Percentiles rank a stretch among this genome's conserved stretches.
phyloP scores from a whole-genome alignment of 371 early-diverging fungal genomes.

The Mucor velutinosus region DNA sequence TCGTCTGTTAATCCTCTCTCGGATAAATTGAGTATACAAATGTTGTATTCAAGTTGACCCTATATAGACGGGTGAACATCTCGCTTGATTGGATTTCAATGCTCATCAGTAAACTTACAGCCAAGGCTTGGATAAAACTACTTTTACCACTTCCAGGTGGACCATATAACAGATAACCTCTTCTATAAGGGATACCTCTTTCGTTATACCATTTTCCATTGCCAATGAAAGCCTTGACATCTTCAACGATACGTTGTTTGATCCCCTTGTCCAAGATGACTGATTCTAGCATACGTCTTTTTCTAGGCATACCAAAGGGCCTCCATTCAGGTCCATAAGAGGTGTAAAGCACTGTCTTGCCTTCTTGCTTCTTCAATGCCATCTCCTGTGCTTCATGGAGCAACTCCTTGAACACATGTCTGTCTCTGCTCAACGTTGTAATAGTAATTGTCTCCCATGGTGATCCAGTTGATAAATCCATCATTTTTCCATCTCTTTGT shows the following conservation, averaged over 20 bases:
- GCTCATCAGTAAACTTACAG: constrained; percentile 41
- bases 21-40: constrained; percentile 93
- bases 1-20: constrained; percentile 97
- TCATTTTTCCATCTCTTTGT: constrained; percentile 82
- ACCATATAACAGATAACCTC: constrained; percentile 98
- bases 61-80: not conserved
- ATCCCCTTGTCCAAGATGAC: constrained; percentile 88
- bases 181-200: constrained; percentile 94
- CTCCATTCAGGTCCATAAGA: constrained; percentile 97
- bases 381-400: constrained; percentile 82
- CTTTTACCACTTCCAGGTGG: constrained; percentile 99
- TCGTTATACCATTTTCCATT: constrained; percentile 95
- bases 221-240: constrained; percentile 84
- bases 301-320: constrained; percentile 94
- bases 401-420: constrained; percentile 72
- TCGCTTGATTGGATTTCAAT: not conserved
- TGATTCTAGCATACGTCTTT: constrained; percentile 77
- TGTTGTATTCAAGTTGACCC: constrained; percentile 96
- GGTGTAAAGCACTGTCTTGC: constrained; percentile 94
- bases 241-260: constrained; percentile 74
- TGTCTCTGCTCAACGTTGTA: constrained; percentile 86
- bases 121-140: constrained; percentile 97
- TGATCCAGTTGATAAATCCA: constrained; percentile 86
- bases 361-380: constrained; percentile 87
- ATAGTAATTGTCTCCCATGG: constrained; percentile 96